Percentiles rank a stretch among this genome's conserved stretches.
Conservation (phyloP, 148 eudicot genomes). For the Pharnaceum exiguum region DNA sequence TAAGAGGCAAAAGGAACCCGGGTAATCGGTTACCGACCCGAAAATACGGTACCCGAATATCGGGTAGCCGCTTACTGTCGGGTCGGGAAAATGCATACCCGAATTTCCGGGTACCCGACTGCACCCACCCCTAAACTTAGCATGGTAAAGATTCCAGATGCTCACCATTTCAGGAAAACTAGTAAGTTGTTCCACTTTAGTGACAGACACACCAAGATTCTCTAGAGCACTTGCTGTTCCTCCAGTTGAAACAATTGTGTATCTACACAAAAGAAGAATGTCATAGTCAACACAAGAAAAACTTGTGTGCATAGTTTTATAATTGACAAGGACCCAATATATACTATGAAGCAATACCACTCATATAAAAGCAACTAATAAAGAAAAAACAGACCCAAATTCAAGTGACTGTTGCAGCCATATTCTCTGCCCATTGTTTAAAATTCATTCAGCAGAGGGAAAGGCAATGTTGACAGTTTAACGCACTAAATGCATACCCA, state of each 20-base stretch:
- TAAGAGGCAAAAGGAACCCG: too few relatives aligned
- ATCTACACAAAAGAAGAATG: conserved; percentile 32
- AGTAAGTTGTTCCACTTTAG: conserved; percentile 87
- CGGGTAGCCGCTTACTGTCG: too few relatives aligned
- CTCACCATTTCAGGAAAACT: conserved; percentile 93
- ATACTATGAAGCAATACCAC: neutral
- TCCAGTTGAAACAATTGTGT: conserved; percentile 88
- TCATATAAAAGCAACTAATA: neutral
- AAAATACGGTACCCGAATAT: too few relatives aligned
- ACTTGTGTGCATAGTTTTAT: neutral
- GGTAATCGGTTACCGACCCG: too few relatives aligned
- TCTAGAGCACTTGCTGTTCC: conserved; percentile 91
- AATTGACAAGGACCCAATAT: neutral
- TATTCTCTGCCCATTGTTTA: too few relatives aligned
- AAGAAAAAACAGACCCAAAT: neutral
- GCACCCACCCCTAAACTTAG: too few relatives aligned
- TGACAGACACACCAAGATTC: conserved; percentile 69
- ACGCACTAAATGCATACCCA: too few relatives aligned
- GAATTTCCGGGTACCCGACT: too few relatives aligned
- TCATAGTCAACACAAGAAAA: neutral
- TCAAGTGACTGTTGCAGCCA: too few relatives aligned
- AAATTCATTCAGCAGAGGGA: too few relatives aligned
- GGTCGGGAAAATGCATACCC: too few relatives aligned
- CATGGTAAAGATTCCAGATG: neutral
- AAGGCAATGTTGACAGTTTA: too few relatives aligned